These are phyloP conservation scores for Kwoniella newhampshirensis DNA, from an alignment of 768 basidiomycete species.

Conservation along the genomic window DNA sequence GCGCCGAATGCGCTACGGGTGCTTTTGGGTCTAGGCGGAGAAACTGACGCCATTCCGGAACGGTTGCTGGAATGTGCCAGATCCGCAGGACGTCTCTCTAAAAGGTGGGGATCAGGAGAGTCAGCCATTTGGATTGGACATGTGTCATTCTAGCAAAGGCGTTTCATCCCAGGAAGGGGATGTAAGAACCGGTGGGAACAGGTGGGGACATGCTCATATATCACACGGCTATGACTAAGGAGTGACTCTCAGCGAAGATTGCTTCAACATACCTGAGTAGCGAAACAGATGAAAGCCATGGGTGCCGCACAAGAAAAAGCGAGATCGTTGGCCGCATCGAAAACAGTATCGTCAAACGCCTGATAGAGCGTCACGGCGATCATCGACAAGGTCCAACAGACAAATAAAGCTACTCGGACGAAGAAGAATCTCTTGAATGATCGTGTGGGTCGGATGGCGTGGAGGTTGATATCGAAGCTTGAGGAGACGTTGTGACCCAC, in stretches of 20 bases:
- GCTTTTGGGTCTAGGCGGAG: not conserved
- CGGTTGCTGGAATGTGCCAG: conserved; percentile 11
- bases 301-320: conserved; percentile 10
- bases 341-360: conserved; percentile 14
- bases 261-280: conserved; percentile 7
- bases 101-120: no score
- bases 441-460: not conserved
- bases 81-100: conserved; percentile 9
- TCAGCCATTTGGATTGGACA: no score
- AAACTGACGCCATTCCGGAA: not conserved
- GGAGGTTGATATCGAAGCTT: conserved; percentile 1
- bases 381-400: conserved; percentile 17
- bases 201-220: no score
- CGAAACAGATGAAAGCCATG: conserved; percentile 16
- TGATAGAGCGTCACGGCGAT: conserved; percentile 16
- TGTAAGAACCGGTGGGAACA: no score
- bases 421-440: conserved; percentile 11
- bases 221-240: no score
- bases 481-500: not conserved
- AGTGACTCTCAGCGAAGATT: not conserved
- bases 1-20: not conserved
- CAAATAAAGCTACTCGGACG: conserved; percentile 11
- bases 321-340: conserved; percentile 10
- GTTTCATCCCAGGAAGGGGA: no score
- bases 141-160: no score